Base-by-base conservation (phyloP, 2,329 filamentous ascomycete species). In the Penicillium aurantiogriseum region DNA sequence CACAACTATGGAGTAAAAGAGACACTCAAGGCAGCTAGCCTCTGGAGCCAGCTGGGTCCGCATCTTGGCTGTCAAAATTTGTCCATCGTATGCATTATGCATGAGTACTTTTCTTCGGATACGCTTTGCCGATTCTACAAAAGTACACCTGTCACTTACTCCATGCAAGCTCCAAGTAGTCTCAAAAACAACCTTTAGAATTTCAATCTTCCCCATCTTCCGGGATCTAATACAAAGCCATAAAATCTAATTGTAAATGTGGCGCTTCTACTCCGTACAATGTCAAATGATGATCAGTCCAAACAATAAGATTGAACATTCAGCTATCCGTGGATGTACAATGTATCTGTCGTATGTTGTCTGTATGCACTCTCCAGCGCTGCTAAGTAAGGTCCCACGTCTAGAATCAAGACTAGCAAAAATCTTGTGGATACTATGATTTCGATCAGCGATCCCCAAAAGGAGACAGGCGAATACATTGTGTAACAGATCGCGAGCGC, bases 81-180 rank as follows among this genome's bases (percentile, higher is more conserved):
- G 48, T 51, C 10, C 19, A 13, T 45, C 10, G 35, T 40, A 46
- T 44, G 46, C 46, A 43, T 51, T 17, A 49, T 53, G 51, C 35
- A 35, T 44, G 50, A 13, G 17, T 39, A 40, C 23, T 39, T 40
- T 49, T 4, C n/a, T 33, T 23, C 31, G 31, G 53, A 38, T 38
- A 42, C 13, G 15, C 10, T 11, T 44, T 39, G 39, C 53, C 47
- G 47, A 38, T 49, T 51, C 15, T 27, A 52, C 38, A 43, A 40
- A 56, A 43, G 45, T 55, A 51, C 52, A 42, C 47, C 27, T 54
- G 45, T 43, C 45, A 55, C 36, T 49, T 17, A 36, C 31, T 38
- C 21, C 4, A 35, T 49, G 33, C 43, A 54, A 15, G 13, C 40
- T 52, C 23, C 15, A 40, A 23, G 27, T 25, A 49, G 44, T 35